Evolutionary conservation across 148 eudicot species (phyloP).

Genomic region (Chenopodium suecicum): DNA sequence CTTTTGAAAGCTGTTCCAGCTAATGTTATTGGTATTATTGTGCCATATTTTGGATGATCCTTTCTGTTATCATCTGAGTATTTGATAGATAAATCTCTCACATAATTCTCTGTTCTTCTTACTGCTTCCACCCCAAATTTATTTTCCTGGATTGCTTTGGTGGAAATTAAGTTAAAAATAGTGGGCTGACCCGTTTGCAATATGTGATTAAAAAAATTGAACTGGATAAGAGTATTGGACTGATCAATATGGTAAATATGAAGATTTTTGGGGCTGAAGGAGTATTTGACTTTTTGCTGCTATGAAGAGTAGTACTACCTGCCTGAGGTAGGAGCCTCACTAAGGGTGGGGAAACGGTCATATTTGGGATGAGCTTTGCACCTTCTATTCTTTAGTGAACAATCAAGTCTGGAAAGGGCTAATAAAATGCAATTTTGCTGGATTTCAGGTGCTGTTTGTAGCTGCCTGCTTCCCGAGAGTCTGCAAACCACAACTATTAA

Average conservation of each 20-base stretch:
- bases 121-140: not conserved
- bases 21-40: not conserved
- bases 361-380: not conserved
- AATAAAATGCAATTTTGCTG: not conserved
- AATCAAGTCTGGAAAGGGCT: not conserved
- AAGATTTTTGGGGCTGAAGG: not conserved
- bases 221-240: not conserved
- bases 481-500: slow-evolving; percentile 75
- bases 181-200: not conserved
- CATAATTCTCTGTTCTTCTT: no score
- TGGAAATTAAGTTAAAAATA: no score
- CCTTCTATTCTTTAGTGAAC: not conserved
- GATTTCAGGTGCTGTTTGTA: slow-evolving; percentile 69
- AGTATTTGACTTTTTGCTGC: not conserved
- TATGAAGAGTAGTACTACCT: not conserved
- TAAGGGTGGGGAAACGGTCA: not conserved
- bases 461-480: slow-evolving; percentile 87
- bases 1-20: not conserved
- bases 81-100: no score
- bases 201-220: no score
- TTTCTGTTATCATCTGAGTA: not conserved
- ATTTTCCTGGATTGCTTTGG: not conserved
- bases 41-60: not conserved
- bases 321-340: not conserved
- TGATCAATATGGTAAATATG: not conserved